Percentiles rank a stretch among this genome's conserved stretches.
Conservation (phyloP, 176 grass and related monocot genomes). For the Carex myosuroides region DNA sequence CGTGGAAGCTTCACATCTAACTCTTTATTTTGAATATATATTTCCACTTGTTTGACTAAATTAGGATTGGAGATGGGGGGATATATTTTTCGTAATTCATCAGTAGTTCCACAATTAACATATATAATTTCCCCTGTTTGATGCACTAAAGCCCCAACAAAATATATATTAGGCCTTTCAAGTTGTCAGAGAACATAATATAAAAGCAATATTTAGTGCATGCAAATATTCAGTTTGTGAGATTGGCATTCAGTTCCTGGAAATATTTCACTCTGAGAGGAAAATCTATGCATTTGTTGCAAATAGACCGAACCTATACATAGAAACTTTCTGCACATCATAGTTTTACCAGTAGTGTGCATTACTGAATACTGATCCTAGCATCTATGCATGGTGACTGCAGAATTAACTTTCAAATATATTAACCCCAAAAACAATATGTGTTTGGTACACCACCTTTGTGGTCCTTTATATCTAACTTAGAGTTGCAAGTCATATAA, state of each 20-base stretch:
- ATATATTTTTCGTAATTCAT: slow-evolving; percentile 25
- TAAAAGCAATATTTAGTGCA: not conserved
- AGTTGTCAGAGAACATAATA: slow-evolving; percentile 14
- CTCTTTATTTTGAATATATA: slow-evolving; percentile 30
- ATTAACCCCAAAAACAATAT: not conserved
- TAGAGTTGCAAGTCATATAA: not conserved
- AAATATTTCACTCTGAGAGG: not conserved
- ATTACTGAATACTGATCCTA: not conserved
- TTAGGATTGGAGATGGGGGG: slow-evolving; percentile 20
- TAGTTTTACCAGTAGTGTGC: not conserved
- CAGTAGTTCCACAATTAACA: slow-evolving; percentile 1
- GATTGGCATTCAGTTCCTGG: not conserved
- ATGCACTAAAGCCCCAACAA: not conserved
- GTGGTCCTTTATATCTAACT: not conserved
- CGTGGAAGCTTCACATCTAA: slow-evolving; percentile 36
- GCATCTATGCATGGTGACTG: not conserved
- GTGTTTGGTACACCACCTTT: not conserved
- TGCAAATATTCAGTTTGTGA: not conserved
- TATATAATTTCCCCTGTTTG: slow-evolving; percentile 20
- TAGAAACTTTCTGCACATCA: too few relatives aligned
- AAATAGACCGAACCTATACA: not conserved
- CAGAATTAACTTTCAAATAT: not conserved
- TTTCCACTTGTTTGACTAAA: slow-evolving; percentile 18
- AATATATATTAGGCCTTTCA: not conserved
- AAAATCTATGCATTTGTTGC: not conserved